Conservation (phyloP, 805 yeast genomes). For the Pichia heedii region DNA sequence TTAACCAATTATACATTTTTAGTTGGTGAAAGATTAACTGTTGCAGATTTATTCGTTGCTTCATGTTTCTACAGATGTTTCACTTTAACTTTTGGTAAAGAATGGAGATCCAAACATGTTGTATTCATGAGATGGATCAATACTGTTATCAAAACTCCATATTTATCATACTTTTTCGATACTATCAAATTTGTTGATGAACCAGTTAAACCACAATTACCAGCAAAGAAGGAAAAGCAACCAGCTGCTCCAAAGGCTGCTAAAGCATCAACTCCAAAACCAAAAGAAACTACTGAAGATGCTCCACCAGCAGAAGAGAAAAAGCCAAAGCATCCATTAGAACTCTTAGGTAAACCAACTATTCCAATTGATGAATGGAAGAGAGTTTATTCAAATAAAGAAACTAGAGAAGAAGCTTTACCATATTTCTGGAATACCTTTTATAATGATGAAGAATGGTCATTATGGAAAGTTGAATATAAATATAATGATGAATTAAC, state of each 20-base stretch:
- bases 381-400: conserved; percentile 94
- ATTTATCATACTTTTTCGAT: conserved; percentile 41
- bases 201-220: conserved; percentile 57
- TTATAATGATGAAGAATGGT: conserved; percentile 89
- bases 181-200: conserved; percentile 52
- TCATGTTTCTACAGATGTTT: conserved; percentile 38
- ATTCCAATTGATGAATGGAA: conserved; percentile 86
- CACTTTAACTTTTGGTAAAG: conserved; percentile 36
- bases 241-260: conserved; percentile 28
- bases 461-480: conserved; percentile 91
- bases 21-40: conserved; percentile 39
- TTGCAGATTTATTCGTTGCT: conserved; percentile 39
- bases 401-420: conserved; percentile 85
- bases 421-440: conserved; percentile 97
- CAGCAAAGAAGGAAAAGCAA: conserved; percentile 62
- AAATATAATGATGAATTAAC: conserved; percentile 98
- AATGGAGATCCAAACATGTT: conserved; percentile 44
- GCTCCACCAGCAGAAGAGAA: conserved; percentile 44
- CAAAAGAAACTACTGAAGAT: conserved; percentile 15
- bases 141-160: conserved; percentile 35
- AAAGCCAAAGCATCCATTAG: conserved; percentile 90
- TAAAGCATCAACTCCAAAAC: conserved; percentile 28
- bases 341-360: conserved; percentile 61
- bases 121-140: conserved; percentile 45
- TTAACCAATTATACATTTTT: conserved; percentile 35